phyloP scores from a whole-genome alignment of 2,329 filamentous ascomycete species.

The Lojkania enalia region DNA sequence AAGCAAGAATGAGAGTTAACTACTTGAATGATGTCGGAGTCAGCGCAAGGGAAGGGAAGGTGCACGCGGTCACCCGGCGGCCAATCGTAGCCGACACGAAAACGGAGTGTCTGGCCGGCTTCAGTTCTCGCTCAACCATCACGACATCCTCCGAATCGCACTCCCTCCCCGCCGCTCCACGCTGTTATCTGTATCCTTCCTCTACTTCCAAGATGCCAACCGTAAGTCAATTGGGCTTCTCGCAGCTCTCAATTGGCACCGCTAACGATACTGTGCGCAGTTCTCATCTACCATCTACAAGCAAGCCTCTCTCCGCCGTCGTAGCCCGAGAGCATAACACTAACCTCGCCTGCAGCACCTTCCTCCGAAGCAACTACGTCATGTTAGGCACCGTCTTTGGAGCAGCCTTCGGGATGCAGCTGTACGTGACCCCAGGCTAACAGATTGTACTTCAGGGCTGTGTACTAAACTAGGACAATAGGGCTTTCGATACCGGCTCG shows the following conservation, averaged over 20 bases:
- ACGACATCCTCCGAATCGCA: constrained; percentile 27
- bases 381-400: constrained; percentile 88
- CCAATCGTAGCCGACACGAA: not conserved
- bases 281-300: constrained; percentile 59
- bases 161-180: constrained; percentile 27
- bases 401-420: constrained; percentile 86
- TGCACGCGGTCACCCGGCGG: no score
- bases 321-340: constrained; percentile 19
- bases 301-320: constrained; percentile 41
- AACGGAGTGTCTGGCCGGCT: constrained; percentile 3
- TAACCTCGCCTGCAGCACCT: constrained; percentile 60
- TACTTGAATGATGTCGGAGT: no score
- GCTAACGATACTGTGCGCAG: constrained; percentile 45
- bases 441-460: constrained; percentile 6
- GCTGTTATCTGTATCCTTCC: constrained; percentile 13
- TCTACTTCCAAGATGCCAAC: constrained; percentile 60
- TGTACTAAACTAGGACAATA: constrained; percentile 48
- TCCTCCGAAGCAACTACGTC: constrained; percentile 84
- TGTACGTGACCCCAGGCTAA: constrained; percentile 64
- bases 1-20: no score
- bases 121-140: constrained; percentile 10
- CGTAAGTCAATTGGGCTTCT: constrained; percentile 52
- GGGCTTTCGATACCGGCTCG: constrained; percentile 79
- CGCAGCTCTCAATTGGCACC: not conserved
- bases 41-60: no score